Percentiles rank a stretch among this genome's conserved stretches.
Evolutionary conservation across 257 asterid genomes (phyloP).

Genomic region (Gardenia jasminoides): DNA sequence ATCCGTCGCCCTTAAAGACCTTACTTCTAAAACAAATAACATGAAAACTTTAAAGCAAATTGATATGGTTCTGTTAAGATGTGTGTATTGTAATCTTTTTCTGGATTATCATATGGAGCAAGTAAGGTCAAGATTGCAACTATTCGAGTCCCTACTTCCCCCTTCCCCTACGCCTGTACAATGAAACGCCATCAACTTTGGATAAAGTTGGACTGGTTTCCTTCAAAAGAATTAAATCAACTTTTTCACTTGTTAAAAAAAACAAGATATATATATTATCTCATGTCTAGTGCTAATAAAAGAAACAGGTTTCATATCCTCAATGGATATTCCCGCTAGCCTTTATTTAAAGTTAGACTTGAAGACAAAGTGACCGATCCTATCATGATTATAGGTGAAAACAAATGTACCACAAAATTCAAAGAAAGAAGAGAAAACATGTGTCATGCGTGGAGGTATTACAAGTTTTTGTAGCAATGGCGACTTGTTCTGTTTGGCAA

Average conservation of each 20-base stretch:
- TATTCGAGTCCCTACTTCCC: neutral
- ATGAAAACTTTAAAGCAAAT: neutral
- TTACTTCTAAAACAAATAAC: too few relatives aligned
- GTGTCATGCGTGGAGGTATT: slow-evolving; percentile 11
- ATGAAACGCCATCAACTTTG: neutral
- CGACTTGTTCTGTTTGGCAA: slow-evolving; percentile 18
- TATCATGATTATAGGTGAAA: slow-evolving; percentile 13
- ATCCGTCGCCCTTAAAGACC: too few relatives aligned
- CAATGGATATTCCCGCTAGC: slow-evolving; percentile 4
- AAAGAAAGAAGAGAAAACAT: neutral
- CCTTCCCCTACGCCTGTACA: neutral
- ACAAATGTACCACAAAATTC: neutral
- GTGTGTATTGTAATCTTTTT: neutral
- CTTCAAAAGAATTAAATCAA: neutral
- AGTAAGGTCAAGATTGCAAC: slow-evolving; percentile 15
- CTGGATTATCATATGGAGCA: slow-evolving; percentile 9
- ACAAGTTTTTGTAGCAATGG: slow-evolving; percentile 4
- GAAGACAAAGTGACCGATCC: slow-evolving; percentile 4
- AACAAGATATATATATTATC: neutral
- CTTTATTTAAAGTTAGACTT: slow-evolving; percentile 11
- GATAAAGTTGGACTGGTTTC: neutral
- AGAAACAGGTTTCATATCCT: neutral
- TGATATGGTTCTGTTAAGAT: neutral
- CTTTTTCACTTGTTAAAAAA: neutral
- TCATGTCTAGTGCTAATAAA: neutral